Evolutionary conservation across 2,329 filamentous ascomycete species (phyloP), one percentile per base, ranked within the genome.

Genomic region (Alternaria hordeiaustralica): DNA sequence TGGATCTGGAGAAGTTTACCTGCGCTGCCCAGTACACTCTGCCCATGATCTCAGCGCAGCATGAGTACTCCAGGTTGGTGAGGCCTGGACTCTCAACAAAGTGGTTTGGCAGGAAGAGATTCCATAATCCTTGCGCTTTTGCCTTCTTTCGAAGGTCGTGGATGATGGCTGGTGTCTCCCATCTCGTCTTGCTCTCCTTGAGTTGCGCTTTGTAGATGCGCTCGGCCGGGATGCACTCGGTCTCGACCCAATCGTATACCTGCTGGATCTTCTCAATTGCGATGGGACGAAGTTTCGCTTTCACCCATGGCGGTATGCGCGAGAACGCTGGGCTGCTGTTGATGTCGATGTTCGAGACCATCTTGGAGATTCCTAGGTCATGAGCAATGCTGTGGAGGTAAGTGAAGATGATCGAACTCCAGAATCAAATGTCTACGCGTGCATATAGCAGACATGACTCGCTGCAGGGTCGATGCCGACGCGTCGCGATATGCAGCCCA

Each of bases 261-360:
- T 78, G 77, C 50, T 78, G 71, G 26, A 84, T 84, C 69, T 79
- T 82, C 21, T 81, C 77, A 53, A 83, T 74, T 21, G 82, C 82
- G 58, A 81, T 75, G 0, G 69, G 71, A 67, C 78, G 86, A 53
- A 88, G 77, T 69, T 84, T 87, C 12, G 87, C 80, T 62, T 84
- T 85, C 18, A 84, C 83, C 80, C 82, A 84, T 47, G 78, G 78
- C 13, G 80, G 80, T 58, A 80, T 78, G 55, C 75, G 77, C 12
- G 69, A 66, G 62, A 82, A 81, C n/a, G 79, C 79, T 61, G 78
- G 79, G 50, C 75, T 70, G 60, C 66, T 74, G 51, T 78, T 68
- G 13, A 72, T 68, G 30, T 72, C 49, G 43, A 68, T 67, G 49
- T 58, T 70, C 12, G 66, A 67, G 13, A 63, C 55, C 68, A 71